These are phyloP conservation scores for Rosa rugosa DNA, from an alignment of 306 rosid species.

Conservation along the genomic window DNA sequence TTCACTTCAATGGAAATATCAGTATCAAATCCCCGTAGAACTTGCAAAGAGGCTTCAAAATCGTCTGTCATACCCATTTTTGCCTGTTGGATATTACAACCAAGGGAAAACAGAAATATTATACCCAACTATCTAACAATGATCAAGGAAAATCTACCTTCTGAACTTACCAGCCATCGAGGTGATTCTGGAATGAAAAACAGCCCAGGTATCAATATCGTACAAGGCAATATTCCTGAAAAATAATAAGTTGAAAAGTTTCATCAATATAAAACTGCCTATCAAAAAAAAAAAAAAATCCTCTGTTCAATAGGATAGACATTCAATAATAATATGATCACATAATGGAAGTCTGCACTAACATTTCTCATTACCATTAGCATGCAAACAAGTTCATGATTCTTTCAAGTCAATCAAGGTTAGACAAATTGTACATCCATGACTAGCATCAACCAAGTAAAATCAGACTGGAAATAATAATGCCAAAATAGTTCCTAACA, in stretches of 20 bases:
- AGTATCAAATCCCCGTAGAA: constrained; percentile 85
- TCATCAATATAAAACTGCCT: constrained; percentile 18
- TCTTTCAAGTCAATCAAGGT: neutral
- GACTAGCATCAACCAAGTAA: neutral
- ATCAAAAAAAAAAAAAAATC: neutral
- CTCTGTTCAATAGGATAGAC: neutral
- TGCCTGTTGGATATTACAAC: constrained; percentile 46
- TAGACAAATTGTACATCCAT: neutral
- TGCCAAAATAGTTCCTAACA: neutral
- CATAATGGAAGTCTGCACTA: constrained; percentile 1
- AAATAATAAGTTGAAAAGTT: constrained; percentile 20
- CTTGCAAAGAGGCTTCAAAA: constrained; percentile 90
- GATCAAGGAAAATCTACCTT: constrained; percentile 15
- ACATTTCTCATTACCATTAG: neutral
- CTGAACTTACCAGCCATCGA: constrained; percentile 84
- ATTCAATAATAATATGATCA: neutral
- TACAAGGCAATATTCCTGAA: constrained; percentile 87
- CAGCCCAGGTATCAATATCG: constrained; percentile 83
- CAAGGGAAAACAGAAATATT: constrained; percentile 17
- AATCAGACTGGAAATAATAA: neutral
- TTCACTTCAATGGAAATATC: constrained; percentile 80
- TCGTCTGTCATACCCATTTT: constrained; percentile 98
- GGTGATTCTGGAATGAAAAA: constrained; percentile 98
- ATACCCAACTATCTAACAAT: neutral
- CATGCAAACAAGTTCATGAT: neutral